Conservation (phyloP, 2,329 filamentous ascomycete species). For the Pseudogymnoascus sp. region DNA sequence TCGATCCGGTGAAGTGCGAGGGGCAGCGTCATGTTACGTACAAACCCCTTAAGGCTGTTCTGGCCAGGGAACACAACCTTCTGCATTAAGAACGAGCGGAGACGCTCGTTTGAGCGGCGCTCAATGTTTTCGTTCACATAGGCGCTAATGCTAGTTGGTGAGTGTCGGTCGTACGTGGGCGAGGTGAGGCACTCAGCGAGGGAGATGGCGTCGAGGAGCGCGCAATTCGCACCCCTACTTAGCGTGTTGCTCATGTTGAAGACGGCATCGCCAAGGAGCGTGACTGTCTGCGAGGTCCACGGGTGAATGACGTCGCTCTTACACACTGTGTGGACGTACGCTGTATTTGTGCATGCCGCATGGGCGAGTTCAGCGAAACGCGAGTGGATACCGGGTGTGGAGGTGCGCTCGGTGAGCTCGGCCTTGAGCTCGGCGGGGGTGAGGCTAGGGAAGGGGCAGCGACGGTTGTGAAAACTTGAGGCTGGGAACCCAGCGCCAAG, state of each 20-base stretch:
- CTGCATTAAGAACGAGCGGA: constrained; percentile 22
- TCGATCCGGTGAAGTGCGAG: not conserved
- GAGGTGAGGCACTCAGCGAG: constrained; percentile 20
- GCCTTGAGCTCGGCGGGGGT: constrained; percentile 21
- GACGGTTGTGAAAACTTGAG: constrained; percentile 20
- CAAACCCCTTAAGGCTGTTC: constrained; percentile 21
- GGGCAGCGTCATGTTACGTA: constrained; percentile 14
- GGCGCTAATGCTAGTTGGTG: constrained; percentile 13
- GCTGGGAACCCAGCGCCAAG: constrained; percentile 22
- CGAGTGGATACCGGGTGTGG: constrained; percentile 16
- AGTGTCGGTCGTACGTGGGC: constrained; percentile 9
- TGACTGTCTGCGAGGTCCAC: constrained; percentile 22
- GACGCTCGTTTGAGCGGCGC: constrained; percentile 20
- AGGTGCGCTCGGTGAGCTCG: constrained; percentile 19
- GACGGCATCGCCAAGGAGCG: constrained; percentile 15
- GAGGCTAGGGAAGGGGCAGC: constrained; percentile 16
- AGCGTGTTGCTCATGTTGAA: constrained; percentile 23
- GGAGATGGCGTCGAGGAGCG: constrained; percentile 24
- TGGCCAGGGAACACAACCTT: constrained; percentile 24
- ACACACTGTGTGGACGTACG: constrained; percentile 20
- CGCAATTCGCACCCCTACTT: constrained; percentile 26
- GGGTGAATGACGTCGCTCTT: constrained; percentile 21
- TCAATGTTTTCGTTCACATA: constrained; percentile 21
- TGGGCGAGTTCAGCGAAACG: constrained; percentile 20
- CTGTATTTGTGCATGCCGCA: constrained; percentile 19